Base-by-base conservation (phyloP, 23 red algal species). In the Porphyridium purpureum region DNA sequence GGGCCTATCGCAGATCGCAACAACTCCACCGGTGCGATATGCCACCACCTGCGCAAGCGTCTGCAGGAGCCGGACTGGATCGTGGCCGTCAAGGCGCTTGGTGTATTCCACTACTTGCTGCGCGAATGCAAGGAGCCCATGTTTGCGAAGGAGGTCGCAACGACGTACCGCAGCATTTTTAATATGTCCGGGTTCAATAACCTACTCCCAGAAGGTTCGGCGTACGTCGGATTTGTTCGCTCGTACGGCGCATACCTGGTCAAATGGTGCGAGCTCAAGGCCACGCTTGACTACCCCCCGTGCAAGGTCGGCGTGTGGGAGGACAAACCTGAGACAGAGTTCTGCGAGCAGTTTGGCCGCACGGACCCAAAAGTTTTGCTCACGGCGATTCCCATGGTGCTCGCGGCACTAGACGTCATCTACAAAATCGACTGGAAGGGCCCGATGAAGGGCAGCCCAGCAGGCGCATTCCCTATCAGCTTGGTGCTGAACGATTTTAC, bases 81-180 rank as follows among this genome's bases (percentile, higher is more conserved):
- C 54, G 80, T 98, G 36, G 69, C 69, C 9, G 49, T 86, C 36
- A 98, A 98, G 58, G 26, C 80, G 1, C 64, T 86, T 14, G 64
- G 72, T 23, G 78, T 98, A 27, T 98, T 82, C 48, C 90, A 98
- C 54, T 64, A 82, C 60, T 82, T 98, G 50, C 86, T 98, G 32
- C 77, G 79, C 11, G 90, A 98, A 48, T 78, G 90, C 15, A 98
- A 84, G 67, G 69, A 66, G 17, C 38, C 38, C 11, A 78, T 49
- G 22, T 98, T 98, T 79, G 62, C 72, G 35, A 50, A 47, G 2
- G 64, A 84, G 40, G 55, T 98, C 11, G 75, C 90, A 38, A 31
- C 17, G 21, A 60, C 74, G 5, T 54, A 58, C 14, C 65, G 90
- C 29, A 32, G 40, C 17, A 75, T 86, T 25, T 86, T 98, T 57